Conservation (phyloP, 2,329 filamentous ascomycete genomes). For the Epichloe glyceriae region DNA sequence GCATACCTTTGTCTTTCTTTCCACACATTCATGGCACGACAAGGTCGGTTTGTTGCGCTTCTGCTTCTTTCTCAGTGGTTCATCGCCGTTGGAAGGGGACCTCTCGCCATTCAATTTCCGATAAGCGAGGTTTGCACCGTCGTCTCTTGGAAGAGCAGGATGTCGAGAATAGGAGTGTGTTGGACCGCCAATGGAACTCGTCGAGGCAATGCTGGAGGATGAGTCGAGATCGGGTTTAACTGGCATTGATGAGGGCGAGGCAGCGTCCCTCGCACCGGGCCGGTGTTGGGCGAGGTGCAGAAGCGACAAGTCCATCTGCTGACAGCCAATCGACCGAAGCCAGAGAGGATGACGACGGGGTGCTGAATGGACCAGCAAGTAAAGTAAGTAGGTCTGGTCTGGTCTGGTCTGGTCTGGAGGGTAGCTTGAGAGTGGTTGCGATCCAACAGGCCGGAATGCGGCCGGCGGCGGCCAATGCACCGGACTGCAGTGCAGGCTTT, state of each 20-base stretch:
- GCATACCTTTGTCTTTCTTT: conserved; percentile 67
- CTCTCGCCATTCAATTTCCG: conserved; percentile 4
- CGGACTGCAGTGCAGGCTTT: background rate
- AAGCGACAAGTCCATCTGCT: conserved; percentile 6
- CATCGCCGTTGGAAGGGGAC: conserved; percentile 15
- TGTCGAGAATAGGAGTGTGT: conserved; percentile 5
- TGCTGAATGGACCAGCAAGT: background rate
- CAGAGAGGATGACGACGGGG: background rate
- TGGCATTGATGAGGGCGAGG: conserved; percentile 2
- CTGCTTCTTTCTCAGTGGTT: conserved; percentile 55
- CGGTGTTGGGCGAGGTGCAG: conserved; percentile 5
- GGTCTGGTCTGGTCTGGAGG: background rate
- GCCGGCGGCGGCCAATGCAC: background rate
- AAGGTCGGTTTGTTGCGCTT: conserved; percentile 75
- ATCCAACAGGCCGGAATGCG: background rate
- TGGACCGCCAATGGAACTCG: background rate
- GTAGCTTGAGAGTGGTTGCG: background rate
- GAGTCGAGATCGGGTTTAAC: conserved; percentile 5
- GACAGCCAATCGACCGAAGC: background rate
- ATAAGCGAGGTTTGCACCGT: conserved; percentile 7
- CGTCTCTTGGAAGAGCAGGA: conserved; percentile 2
- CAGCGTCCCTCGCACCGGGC: conserved; percentile 1
- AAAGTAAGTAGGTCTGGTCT: background rate
- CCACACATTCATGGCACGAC: conserved; percentile 68
- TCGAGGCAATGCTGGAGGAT: conserved; percentile 2